Base-by-base conservation (phyloP, 2,329 filamentous ascomycete genomes). In the Diplodia mutila region DNA sequence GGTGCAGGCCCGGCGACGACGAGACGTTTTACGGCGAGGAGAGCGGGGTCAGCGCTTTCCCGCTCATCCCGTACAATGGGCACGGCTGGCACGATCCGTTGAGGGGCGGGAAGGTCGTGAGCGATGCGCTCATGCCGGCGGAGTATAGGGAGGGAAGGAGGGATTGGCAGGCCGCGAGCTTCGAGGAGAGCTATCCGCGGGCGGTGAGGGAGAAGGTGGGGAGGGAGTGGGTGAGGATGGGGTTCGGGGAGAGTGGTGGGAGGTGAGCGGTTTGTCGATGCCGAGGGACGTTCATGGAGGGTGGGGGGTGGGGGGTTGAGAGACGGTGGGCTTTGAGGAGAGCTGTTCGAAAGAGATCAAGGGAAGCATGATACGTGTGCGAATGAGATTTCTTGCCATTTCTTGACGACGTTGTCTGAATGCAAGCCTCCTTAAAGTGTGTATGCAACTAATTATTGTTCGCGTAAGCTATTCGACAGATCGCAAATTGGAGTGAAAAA, bases 11-110 rank as follows among this genome's bases (percentile, higher is more conserved):
- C 0, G 32, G 49, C 6, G 66, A 67, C 4, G 82, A 85, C 52
- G 83, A 85, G 70, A 76, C 74, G 1, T 76, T 80, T 67, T 85
- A 78, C 61, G 79, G 83, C 16, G 79, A 85, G 42, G 78, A 78
- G 61, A 79, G 83, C n/a, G 79, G 85, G 42, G 78, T 80, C 4
- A 70, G 69, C 1, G 81, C 78, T 0, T 83, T 84, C 69, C 78
- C 79, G 0, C 69, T 85, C 1, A 80, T 83, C 21, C 83, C 83
- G 1, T 85, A 84, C 67, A 83, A 83, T 79, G 73, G 73, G 0
- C 81, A 85, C 69, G 83, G 82, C 0, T 75, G 70, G 16, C 76
- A 74, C 0, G 69, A 73, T 0, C 72, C 73, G 0, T 67, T 64
- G 0, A 72, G 69, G 49, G 83, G 81, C 0, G 82, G 82, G 0